phyloP scores from a whole-genome alignment of 2,329 filamentous ascomycete species.

The Botrytis deweyae region DNA sequence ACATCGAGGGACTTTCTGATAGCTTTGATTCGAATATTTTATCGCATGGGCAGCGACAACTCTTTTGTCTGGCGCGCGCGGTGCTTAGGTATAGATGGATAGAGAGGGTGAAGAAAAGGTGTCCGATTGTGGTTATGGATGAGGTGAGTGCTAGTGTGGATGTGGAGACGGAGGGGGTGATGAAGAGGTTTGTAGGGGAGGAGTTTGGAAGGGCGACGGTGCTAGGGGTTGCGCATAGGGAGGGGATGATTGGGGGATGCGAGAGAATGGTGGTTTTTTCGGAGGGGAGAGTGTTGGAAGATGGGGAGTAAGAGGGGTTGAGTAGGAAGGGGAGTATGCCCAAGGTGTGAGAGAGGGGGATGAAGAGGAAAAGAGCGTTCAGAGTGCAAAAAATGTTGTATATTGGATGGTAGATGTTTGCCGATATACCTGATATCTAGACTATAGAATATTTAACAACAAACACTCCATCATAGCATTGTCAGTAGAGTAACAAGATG shows the following conservation, averaged over 20 bases:
- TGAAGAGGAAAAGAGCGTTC: background rate
- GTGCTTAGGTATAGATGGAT: constrained; percentile 38
- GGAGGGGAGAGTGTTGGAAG: constrained; percentile 56
- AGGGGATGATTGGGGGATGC: constrained; percentile 95
- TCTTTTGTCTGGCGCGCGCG: constrained; percentile 49
- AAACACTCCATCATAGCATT: background rate
- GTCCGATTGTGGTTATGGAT: constrained; percentile 40
- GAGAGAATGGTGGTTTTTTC: constrained; percentile 76
- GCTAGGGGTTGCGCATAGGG: constrained; percentile 88
- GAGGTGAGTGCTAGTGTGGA: constrained; percentile 42
- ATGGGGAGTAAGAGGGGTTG: constrained; percentile 70
- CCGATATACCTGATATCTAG: background rate
- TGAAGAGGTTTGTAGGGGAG: constrained; percentile 88
- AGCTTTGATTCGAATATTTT: constrained; percentile 48
- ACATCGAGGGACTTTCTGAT: constrained; percentile 26
- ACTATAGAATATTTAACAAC: background rate
- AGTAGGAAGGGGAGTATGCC: background rate
- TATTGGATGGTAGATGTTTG: too few relatives aligned
- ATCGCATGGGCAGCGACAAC: constrained; percentile 45
- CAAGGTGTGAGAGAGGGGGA: background rate
- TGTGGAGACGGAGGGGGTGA: constrained; percentile 58
- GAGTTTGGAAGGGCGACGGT: constrained; percentile 71
- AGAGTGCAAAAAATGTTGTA: too few relatives aligned
- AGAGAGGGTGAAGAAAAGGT: background rate
- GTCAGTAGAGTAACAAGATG: background rate